phyloP scores from a whole-genome alignment of 768 basidiomycete species.

The Rhizopogon sp. region DNA sequence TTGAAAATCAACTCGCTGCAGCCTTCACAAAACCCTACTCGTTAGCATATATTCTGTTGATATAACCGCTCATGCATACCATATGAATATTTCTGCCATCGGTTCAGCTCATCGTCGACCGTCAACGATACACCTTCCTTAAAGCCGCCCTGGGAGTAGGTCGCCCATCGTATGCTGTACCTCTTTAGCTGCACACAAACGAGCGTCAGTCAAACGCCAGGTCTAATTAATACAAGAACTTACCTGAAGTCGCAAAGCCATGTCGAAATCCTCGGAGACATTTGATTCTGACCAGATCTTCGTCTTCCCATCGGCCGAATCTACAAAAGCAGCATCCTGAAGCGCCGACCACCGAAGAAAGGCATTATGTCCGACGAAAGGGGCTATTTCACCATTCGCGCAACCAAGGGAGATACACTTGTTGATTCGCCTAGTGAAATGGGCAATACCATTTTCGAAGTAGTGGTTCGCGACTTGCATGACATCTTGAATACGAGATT shows the following conservation, averaged over 20 bases:
- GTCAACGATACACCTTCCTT: slow-evolving; percentile 85
- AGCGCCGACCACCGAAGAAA: slow-evolving; percentile 83
- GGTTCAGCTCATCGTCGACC: slow-evolving; percentile 77
- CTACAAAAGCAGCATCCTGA: slow-evolving; percentile 73
- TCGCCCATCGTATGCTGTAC: slow-evolving; percentile 41
- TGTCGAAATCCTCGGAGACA: slow-evolving; percentile 83
- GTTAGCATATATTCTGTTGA: neutral
- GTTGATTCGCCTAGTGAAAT: slow-evolving; percentile 81
- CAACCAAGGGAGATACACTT: slow-evolving; percentile 68
- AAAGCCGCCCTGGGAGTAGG: slow-evolving; percentile 76
- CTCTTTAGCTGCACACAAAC: neutral
- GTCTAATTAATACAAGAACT: slow-evolving; percentile 34
- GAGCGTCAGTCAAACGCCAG: slow-evolving; percentile 14
- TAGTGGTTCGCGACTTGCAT: slow-evolving; percentile 83
- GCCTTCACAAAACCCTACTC: slow-evolving; percentile 28
- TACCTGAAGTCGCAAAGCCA: slow-evolving; percentile 60
- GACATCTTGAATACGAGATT: slow-evolving; percentile 42
- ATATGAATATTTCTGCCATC: slow-evolving; percentile 83
- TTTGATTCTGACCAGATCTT: slow-evolving; percentile 85
- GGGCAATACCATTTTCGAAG: slow-evolving; percentile 82
- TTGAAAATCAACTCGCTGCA: slow-evolving; percentile 81
- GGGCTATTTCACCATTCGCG: slow-evolving; percentile 65
- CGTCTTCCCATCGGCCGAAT: slow-evolving; percentile 53
- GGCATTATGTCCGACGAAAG: slow-evolving; percentile 79
- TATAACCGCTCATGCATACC: slow-evolving; percentile 47